Percentiles rank a stretch among this genome's conserved stretches.
Evolutionary conservation across 768 basidiomycete species (phyloP).

Genomic region (Collybia sordida): DNA sequence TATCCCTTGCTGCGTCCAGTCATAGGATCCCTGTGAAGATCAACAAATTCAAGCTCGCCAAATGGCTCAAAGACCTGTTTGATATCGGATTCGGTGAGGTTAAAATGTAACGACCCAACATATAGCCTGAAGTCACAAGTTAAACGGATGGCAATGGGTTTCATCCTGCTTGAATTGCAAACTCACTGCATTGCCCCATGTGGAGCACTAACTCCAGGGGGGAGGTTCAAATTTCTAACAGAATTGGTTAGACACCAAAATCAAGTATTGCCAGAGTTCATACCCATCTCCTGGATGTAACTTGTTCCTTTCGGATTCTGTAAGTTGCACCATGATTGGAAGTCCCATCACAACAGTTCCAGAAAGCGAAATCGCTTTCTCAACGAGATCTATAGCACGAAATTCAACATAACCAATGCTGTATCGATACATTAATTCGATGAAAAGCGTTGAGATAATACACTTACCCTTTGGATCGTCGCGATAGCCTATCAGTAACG

Average conservation of each 20-base stretch:
- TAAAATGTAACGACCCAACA: slow-evolving; percentile 96
- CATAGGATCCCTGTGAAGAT: slow-evolving; percentile 93
- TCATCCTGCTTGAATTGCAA: background rate
- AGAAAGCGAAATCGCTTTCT: slow-evolving; percentile 84
- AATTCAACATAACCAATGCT: slow-evolving; percentile 99
- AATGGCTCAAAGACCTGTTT: slow-evolving; percentile 99
- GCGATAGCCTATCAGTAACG: slow-evolving; percentile 91
- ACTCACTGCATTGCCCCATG: slow-evolving; percentile 85
- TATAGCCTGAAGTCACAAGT: slow-evolving; percentile 65
- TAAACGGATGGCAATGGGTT: background rate
- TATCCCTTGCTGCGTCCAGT: slow-evolving; percentile 97
- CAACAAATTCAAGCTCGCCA: slow-evolving; percentile 97
- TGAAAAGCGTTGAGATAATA: background rate
- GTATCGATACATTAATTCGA: slow-evolving; percentile 7
- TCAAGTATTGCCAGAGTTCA: slow-evolving; percentile 22
- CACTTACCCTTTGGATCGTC: slow-evolving; percentile 94
- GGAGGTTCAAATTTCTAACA: slow-evolving; percentile 72
- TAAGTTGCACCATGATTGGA: slow-evolving; percentile 94
- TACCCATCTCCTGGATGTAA: slow-evolving; percentile 88
- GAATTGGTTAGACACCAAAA: slow-evolving; percentile 11
- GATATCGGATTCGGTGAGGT: slow-evolving; percentile 95
- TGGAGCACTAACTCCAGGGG: slow-evolving; percentile 80
- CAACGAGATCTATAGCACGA: slow-evolving; percentile 84
- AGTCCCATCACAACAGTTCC: slow-evolving; percentile 98
- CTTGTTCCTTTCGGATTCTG: slow-evolving; percentile 94